Evolutionary conservation across 169 alveolate genomes (phyloP).

Genomic region (Cryptosporidium xiaoi): DNA sequence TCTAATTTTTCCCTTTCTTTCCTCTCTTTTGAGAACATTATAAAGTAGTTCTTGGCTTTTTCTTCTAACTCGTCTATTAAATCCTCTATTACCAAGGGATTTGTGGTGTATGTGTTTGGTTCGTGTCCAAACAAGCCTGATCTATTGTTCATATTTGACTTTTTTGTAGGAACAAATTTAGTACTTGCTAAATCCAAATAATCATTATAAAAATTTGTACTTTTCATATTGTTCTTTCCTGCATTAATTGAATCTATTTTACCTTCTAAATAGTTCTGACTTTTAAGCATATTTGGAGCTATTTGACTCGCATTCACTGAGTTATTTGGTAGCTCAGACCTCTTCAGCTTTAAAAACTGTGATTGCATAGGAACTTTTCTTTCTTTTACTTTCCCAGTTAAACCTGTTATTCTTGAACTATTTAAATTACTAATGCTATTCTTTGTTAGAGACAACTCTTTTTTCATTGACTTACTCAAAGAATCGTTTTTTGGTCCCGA

Average conservation of each 20-base stretch:
- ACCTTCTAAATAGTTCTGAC: not conserved
- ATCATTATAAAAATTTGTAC: not conserved
- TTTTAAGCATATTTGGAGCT: not conserved
- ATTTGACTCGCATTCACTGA: not conserved
- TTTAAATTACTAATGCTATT: not conserved
- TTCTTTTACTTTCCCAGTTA: conserved; percentile 29
- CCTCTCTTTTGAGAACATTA: conserved; percentile 82
- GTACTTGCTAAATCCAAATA: not conserved
- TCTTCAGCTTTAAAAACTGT: not conserved
- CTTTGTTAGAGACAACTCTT: not conserved
- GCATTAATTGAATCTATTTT: not conserved
- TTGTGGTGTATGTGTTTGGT: conserved; percentile 40
- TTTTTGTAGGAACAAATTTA: conserved; percentile 7
- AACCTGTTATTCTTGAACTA: conserved; percentile 18
- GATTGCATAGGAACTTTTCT: not conserved
- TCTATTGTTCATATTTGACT: conserved; percentile 10
- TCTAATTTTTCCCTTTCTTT: conserved; percentile 83
- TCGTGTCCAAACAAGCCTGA: conserved; percentile 60
- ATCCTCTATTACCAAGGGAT: conserved; percentile 81
- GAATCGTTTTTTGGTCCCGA: not conserved
- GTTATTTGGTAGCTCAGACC: not conserved
- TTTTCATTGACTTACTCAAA: not conserved
- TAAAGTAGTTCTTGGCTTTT: conserved; percentile 84
- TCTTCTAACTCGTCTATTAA: conserved; percentile 85
- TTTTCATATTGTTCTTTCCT: not conserved